Evolutionary conservation across 2,329 filamentous ascomycete species (phyloP).

Genomic region (Remersonia thermophila): DNA sequence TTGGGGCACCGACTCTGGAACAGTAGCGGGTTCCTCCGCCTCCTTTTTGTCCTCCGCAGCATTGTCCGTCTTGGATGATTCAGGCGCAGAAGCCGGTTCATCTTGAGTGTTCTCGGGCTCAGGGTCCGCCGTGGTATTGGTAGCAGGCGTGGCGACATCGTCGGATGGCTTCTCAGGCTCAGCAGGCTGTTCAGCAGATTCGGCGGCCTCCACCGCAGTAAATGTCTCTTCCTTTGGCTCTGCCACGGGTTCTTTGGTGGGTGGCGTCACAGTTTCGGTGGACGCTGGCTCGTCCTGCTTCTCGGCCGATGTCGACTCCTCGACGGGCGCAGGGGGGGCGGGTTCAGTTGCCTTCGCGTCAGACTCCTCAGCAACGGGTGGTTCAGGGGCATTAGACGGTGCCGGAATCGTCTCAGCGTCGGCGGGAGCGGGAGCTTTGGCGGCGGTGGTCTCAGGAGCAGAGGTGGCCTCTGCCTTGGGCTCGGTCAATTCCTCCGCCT

Average conservation of each 20-base stretch:
- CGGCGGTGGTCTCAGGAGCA: background rate
- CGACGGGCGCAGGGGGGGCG: background rate
- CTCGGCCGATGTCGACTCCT: constrained; percentile 2
- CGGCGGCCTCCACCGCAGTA: no score
- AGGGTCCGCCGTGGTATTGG: constrained; percentile 2
- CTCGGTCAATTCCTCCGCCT: constrained; percentile 1
- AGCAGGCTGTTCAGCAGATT: background rate
- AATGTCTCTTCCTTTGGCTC: background rate
- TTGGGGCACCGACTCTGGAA: background rate
- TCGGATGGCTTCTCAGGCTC: constrained; percentile 4
- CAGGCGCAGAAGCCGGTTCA: background rate
- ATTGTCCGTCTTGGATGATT: background rate
- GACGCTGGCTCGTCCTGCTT: constrained; percentile 1
- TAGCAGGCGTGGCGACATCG: background rate
- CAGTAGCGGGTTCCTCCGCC: background rate
- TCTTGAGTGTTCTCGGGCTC: background rate
- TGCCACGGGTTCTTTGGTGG: background rate
- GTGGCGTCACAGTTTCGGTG: background rate
- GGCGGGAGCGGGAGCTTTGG: background rate
- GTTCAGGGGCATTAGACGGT: background rate
- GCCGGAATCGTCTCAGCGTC: background rate
- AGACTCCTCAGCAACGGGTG: background rate
- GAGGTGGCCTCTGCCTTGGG: background rate
- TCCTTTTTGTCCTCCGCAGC: constrained; percentile 1
- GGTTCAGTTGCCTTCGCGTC: background rate